phyloP scores from a whole-genome alignment of 176 grass and related monocot genomes.

The Bothriochloa decipiens region DNA sequence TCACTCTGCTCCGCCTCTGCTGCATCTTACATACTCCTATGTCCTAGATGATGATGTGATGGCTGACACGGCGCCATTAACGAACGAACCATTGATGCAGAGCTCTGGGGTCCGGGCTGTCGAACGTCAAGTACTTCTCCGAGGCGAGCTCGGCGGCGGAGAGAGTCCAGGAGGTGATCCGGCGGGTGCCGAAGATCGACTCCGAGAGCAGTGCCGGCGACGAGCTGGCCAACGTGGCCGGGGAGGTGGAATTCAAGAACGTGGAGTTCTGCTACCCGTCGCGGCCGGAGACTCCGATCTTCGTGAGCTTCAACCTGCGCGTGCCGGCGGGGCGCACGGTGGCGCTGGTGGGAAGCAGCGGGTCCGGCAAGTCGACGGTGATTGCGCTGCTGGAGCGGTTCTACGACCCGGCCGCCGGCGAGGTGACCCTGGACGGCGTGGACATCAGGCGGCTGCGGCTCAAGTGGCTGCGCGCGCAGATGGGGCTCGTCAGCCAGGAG shows the following conservation, averaged over 20 bases:
- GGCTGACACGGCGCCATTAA: too few relatives aligned
- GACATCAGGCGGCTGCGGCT: conserved; percentile 78
- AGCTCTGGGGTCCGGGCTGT: conserved; percentile 80
- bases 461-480: conserved; percentile 89
- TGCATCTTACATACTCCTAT: too few relatives aligned
- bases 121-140: conserved; percentile 91
- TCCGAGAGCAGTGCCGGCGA: conserved; percentile 75
- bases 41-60: too few relatives aligned
- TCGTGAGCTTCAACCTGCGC: conserved; percentile 74
- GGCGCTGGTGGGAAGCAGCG: conserved; percentile 81
- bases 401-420: conserved; percentile 77
- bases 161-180: conserved; percentile 70
- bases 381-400: conserved; percentile 89
- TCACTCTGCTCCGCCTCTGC: too few relatives aligned
- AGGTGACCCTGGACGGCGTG: conserved; percentile 72
- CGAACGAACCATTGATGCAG: conserved; percentile 24
- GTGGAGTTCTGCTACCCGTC: conserved; percentile 92
- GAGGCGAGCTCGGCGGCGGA: conserved; percentile 82
- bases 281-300: conserved; percentile 73
- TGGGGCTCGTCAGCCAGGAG: conserved; percentile 97
- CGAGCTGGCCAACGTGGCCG: conserved; percentile 61
- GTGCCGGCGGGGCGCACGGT: conserved; percentile 83
- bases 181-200: conserved; percentile 85
- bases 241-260: conserved; percentile 79
- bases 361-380: conserved; percentile 95